phyloP scores from a whole-genome alignment of 1,284 basidiomycete genomes.

The Papiliotrema laurentii region DNA sequence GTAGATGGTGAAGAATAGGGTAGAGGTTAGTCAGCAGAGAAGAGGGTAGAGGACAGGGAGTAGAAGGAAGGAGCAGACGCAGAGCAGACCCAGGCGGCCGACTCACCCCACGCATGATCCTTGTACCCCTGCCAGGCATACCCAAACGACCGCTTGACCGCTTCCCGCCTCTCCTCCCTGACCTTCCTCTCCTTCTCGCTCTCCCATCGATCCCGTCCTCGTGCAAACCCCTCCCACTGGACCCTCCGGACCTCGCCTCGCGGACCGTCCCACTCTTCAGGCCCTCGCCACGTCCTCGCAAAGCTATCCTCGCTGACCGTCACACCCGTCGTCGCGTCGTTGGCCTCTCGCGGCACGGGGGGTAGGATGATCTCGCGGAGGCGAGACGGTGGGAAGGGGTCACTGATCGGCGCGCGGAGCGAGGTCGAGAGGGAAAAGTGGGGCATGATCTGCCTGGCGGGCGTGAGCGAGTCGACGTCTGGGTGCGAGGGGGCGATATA shows the following conservation, averaged over 20 bases:
- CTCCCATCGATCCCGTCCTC: constrained; percentile 22
- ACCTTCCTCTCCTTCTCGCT: constrained; percentile 19
- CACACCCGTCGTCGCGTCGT: constrained; percentile 1
- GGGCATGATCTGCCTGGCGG: constrained; percentile 24
- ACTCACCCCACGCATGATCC: constrained; percentile 46
- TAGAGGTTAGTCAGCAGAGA: no score
- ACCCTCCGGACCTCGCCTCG: constrained; percentile 20
- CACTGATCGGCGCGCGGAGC: constrained; percentile 14
- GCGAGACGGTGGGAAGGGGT: constrained; percentile 23
- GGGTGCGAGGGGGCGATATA: constrained; percentile 34
- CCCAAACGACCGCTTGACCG: constrained; percentile 45
- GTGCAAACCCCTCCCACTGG: constrained; percentile 29
- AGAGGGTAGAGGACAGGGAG: no score
- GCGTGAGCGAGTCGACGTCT: constrained; percentile 19
- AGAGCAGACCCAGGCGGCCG: no score
- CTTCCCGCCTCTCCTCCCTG: constrained; percentile 35
- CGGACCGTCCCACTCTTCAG: constrained; percentile 27
- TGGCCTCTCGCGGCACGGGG: neutral
- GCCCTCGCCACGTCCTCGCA: constrained; percentile 26
- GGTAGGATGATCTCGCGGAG: constrained; percentile 30
- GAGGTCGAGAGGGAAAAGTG: constrained; percentile 24
- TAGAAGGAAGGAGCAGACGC: no score
- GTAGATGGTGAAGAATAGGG: no score
- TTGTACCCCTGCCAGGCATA: constrained; percentile 49
- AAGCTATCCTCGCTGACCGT: constrained; percentile 22